Base-by-base conservation (phyloP, 257 asterid genomes). In the Eucommia ulmoides region DNA sequence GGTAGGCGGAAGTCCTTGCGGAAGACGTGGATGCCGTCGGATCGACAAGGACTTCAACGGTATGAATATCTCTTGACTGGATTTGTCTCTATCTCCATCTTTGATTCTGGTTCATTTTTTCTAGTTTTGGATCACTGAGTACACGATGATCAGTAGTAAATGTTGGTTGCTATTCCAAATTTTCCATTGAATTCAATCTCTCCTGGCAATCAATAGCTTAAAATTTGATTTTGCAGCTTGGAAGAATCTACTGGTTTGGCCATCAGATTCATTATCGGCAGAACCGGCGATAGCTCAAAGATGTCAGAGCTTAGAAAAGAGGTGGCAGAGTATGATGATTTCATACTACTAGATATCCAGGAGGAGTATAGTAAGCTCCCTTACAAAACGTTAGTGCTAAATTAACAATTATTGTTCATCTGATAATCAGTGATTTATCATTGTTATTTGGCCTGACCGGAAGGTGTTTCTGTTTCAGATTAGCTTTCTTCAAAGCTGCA, bases 291-390 rank as follows among this genome's bases (percentile, higher is more conserved):
- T 61, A 54, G 26, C 61, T 66, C 78, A 12, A 91, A 81, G 88
- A 91, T 91, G 97, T 58, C 83, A 38, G 93, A 67, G 41, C 95
- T 91, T 19, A 77, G 51, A 69, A 77, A 74, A 75, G 99, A 91
- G 80, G 69, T 86, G 33, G 73, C 79, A 16, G 60, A 70, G 67
- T 91, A 78, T 69, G 99, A 91, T 51, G 99, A 86, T 70, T 91
- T 91, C 73, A n/a, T 91, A 72, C 79, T 79, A 38, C 65, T 91
- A 59, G 99, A 91, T 67, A 83, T 86, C 26, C 83, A 86, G 73
- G 99, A 91, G 82, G 87, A 91, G 97, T 91, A 86, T 64, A 86
- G 89, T 74, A 91, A 91, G 81, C 99, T 91, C 60, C 97, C 97
- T 14, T 83, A 86, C 76, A 91, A 91, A 83, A 91, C 99, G 97